These are phyloP conservation scores for Umbelopsis sp. DNA, from an alignment of 192 early-diverging fungal genomes.

Conservation along the genomic window DNA sequence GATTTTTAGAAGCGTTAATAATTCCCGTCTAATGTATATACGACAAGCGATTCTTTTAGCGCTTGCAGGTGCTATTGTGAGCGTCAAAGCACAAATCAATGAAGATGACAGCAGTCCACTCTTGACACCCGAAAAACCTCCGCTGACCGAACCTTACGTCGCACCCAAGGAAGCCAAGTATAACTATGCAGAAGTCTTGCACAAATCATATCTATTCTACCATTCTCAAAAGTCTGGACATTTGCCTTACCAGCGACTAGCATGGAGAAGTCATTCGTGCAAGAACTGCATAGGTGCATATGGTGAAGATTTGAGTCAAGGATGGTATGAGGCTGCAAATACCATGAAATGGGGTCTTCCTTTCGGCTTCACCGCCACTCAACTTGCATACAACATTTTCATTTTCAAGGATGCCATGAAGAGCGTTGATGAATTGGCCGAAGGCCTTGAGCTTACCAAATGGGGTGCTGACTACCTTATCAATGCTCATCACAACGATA, in stretches of 20 bases:
- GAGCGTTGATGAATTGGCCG: constrained; percentile 39
- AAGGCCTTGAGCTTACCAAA: constrained; percentile 40
- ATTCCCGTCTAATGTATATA: neutral
- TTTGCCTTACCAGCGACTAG: constrained; percentile 53
- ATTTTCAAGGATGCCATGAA: constrained; percentile 49
- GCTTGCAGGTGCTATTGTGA: neutral
- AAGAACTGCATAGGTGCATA: constrained; percentile 49
- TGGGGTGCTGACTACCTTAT: constrained; percentile 56
- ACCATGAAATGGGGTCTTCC: constrained; percentile 65
- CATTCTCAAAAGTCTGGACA: constrained; percentile 53
- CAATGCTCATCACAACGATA: constrained; percentile 57
- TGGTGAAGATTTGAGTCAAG: constrained; percentile 56
- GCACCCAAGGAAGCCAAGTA: constrained; percentile 50
- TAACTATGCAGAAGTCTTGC: constrained; percentile 53
- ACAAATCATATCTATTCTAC: constrained; percentile 58
- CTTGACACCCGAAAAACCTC: constrained; percentile 35
- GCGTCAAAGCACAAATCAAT: neutral
- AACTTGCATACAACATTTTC: constrained; percentile 53
- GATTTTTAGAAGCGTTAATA: neutral
- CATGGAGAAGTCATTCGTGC: constrained; percentile 57
- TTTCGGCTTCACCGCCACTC: constrained; percentile 46
- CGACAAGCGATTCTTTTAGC: constrained; percentile 16
- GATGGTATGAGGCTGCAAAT: constrained; percentile 63
- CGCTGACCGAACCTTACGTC: constrained; percentile 40
- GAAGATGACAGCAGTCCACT: constrained; percentile 29